Percentiles rank a stretch among this genome's conserved stretches.
Evolutionary conservation across 108 stramenopile species (phyloP).

Genomic region (Nannochloropsis gaditana): DNA sequence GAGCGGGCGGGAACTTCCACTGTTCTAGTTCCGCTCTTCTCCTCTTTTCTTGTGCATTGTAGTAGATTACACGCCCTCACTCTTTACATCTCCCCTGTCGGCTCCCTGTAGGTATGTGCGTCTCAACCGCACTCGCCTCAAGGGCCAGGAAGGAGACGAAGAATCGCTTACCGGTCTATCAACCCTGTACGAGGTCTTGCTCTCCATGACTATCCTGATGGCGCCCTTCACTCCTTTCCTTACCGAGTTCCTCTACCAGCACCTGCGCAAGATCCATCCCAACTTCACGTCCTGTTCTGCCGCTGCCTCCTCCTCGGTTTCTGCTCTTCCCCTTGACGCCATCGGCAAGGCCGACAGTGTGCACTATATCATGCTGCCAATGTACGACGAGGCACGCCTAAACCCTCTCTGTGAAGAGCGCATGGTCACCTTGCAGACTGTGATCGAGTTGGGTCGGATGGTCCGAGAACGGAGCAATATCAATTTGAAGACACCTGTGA

Average conservation of each 20-base stretch:
- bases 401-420: constrained; percentile 77
- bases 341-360: constrained; percentile 88
- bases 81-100: background rate
- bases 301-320: background rate
- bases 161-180: constrained; percentile 72
- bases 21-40: background rate
- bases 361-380: constrained; percentile 82
- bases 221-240: constrained; percentile 99
- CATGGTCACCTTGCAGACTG: constrained; percentile 72
- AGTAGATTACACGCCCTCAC: background rate
- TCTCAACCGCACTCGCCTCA: constrained; percentile 95
- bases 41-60: background rate
- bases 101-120: constrained; percentile 67
- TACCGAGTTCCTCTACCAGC: constrained; percentile 94
- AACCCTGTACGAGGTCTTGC: constrained; percentile 89
- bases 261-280: constrained; percentile 82
- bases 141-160: constrained; percentile 74
- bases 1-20: background rate
- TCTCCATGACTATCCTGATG: constrained; percentile 87
- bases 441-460: constrained; percentile 84
- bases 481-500: constrained; percentile 80
- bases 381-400: constrained; percentile 67
- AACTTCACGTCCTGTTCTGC: constrained; percentile 53
- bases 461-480: constrained; percentile 88
- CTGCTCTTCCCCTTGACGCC: background rate